Conservation (phyloP, 345 rosid genomes). For the Angophora floribunda region DNA sequence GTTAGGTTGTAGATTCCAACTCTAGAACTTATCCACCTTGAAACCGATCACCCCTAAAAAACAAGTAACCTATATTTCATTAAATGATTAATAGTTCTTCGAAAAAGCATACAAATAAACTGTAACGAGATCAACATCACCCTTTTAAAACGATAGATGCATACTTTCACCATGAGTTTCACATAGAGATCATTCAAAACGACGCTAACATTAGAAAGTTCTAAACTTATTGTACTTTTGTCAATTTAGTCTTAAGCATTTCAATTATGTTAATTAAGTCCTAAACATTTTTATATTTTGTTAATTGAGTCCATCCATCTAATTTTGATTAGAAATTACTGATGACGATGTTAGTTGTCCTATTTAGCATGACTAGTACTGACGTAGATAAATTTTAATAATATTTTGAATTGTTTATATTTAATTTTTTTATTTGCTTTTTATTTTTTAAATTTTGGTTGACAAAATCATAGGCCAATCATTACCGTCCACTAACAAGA, state of each 20-base stretch:
- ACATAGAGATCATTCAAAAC: neutral
- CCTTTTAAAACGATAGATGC: neutral
- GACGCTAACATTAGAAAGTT: neutral
- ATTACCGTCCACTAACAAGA: too few relatives aligned
- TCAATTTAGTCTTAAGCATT: too few relatives aligned
- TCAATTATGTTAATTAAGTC: neutral
- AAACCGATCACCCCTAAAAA: too few relatives aligned
- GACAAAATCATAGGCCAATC: neutral
- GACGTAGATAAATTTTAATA: too few relatives aligned
- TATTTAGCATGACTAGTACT: rapidly evolving
- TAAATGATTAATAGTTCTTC: neutral
- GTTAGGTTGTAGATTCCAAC: too few relatives aligned
- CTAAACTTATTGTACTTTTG: too few relatives aligned
- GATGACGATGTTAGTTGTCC: too few relatives aligned
- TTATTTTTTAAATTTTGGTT: neutral
- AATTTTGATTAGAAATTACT: too few relatives aligned
- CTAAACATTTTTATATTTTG: too few relatives aligned
- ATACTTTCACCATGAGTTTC: neutral
- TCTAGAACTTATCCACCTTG: too few relatives aligned
- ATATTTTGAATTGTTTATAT: too few relatives aligned
- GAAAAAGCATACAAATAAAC: neutral
- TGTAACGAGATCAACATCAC: neutral
- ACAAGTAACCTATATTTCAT: neutral
- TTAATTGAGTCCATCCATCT: rapidly evolving
- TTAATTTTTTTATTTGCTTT: rapidly evolving